phyloP scores from a whole-genome alignment of 768 basidiomycete species.

The Rossbeevera mucosa region DNA sequence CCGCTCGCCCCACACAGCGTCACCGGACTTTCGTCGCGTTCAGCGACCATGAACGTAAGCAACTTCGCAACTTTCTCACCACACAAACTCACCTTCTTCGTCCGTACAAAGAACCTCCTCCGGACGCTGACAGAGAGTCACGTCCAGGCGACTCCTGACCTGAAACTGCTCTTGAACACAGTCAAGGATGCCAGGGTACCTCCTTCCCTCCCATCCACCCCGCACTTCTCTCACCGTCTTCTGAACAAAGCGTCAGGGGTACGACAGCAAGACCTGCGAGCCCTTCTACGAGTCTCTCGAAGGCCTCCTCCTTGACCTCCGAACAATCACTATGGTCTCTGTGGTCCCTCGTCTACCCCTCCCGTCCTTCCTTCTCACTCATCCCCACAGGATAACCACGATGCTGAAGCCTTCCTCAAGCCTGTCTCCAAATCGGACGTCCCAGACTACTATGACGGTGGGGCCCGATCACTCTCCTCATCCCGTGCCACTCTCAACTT shows the following conservation, averaged over 20 bases:
- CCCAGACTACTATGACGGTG: slow-evolving; percentile 91
- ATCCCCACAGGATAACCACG: slow-evolving; percentile 66
- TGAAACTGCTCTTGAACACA: slow-evolving; percentile 74
- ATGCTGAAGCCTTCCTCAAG: slow-evolving; percentile 90
- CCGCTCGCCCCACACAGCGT: slow-evolving; percentile 32
- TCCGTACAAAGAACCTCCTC: slow-evolving; percentile 67
- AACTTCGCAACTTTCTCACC: neutral
- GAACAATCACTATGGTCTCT: slow-evolving; percentile 65
- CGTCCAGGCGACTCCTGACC: slow-evolving; percentile 62
- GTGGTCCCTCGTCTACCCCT: slow-evolving; percentile 2
- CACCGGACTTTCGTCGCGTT: slow-evolving; percentile 24
- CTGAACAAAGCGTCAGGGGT: slow-evolving; percentile 43
- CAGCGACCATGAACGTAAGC: slow-evolving; percentile 25
- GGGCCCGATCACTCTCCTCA: slow-evolving; percentile 20
- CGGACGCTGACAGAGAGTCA: slow-evolving; percentile 80
- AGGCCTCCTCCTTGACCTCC: slow-evolving; percentile 80
- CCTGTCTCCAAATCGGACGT: slow-evolving; percentile 88
- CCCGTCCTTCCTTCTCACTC: slow-evolving; percentile 28
- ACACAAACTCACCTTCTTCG: slow-evolving; percentile 1
- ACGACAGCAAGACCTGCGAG: slow-evolving; percentile 73
- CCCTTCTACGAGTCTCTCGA: slow-evolving; percentile 94
- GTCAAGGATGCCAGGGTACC: slow-evolving; percentile 88
- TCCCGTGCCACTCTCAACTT: slow-evolving; percentile 1
- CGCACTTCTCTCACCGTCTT: too few relatives aligned
- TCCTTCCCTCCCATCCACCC: slow-evolving; percentile 24